Percentiles rank a stretch among this genome's conserved stretches.
phyloP scores from a whole-genome alignment of 192 early-diverging fungal genomes.

The Phlyctochytrium arcticum region DNA sequence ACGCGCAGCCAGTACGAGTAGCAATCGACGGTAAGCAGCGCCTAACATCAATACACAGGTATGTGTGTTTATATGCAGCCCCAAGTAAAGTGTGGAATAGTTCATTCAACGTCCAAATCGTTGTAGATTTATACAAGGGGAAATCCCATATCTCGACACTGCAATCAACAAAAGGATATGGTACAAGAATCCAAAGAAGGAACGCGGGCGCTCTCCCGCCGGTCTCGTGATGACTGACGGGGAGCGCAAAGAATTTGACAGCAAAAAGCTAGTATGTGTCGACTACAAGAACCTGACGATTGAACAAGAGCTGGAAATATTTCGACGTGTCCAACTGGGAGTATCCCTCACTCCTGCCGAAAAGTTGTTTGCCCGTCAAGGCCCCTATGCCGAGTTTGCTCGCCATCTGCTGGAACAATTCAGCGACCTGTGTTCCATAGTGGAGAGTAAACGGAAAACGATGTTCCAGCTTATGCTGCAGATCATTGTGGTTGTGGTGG shows the following conservation, averaged over 20 bases:
- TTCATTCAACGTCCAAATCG: too few relatives aligned
- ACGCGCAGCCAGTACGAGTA: neutral
- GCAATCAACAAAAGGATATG: neutral
- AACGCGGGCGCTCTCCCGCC: neutral
- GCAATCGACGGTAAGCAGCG: constrained; percentile 28
- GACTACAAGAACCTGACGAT: constrained; percentile 7
- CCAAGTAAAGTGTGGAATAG: too few relatives aligned
- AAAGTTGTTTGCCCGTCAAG: constrained; percentile 7
- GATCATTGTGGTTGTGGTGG: neutral
- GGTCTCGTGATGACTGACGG: neutral
- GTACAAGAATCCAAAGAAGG: constrained; percentile 2
- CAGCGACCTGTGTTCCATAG: neutral
- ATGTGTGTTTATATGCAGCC: neutral
- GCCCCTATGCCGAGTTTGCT: neutral
- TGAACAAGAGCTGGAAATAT: constrained; percentile 22
- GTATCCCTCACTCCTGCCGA: constrained; percentile 17
- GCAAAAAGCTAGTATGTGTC: constrained; percentile 11
- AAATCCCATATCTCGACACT: constrained; percentile 20
- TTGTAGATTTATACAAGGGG: constrained; percentile 14
- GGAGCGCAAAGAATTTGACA: constrained; percentile 7
- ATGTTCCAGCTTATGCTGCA: neutral
- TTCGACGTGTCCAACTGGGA: constrained; percentile 17
- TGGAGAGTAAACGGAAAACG: constrained; percentile 5
- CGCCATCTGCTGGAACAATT: neutral
- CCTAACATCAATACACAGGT: constrained; percentile 15